Evolutionary conservation across 2,329 filamentous ascomycete species (phyloP).

Genomic region (Microsporum canis): DNA sequence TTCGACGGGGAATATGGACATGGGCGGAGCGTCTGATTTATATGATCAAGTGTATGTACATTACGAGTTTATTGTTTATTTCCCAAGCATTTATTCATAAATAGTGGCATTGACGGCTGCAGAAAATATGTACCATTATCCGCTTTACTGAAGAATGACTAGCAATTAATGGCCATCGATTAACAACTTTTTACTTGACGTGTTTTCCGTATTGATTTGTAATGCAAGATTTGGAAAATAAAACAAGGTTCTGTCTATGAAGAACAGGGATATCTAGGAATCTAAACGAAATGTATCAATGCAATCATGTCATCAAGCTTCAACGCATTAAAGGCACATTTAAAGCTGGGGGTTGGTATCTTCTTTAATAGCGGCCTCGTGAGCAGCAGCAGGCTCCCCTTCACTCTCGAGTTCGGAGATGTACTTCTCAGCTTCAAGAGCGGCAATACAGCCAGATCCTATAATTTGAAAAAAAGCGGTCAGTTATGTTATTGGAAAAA

Average conservation of each 20-base stretch:
- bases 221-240: not conserved
- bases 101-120: not conserved
- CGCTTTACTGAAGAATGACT: not conserved
- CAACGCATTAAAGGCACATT: slow-evolving; percentile 14
- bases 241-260: not conserved
- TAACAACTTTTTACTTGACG: not conserved
- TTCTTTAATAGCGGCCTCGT: slow-evolving; percentile 34
- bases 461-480: slow-evolving; percentile 16
- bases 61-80: not conserved
- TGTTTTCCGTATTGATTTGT: not conserved
- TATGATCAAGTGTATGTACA: not conserved
- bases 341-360: slow-evolving; percentile 53
- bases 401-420: slow-evolving; percentile 60
- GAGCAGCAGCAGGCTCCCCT: slow-evolving; percentile 36
- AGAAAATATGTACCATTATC: not conserved
- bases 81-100: not conserved
- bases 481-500: not conserved
- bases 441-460: slow-evolving; percentile 77
- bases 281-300: slow-evolving; percentile 1
- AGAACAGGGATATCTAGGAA: not conserved
- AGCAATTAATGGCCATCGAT: too few species aligned
- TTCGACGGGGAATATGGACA: not conserved
- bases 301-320: slow-evolving; percentile 1
- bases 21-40: slow-evolving; percentile 1
- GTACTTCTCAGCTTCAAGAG: slow-evolving; percentile 90